Evolutionary conservation across 1,284 basidiomycete species (phyloP).

Genomic region (Malassezia japonica): DNA sequence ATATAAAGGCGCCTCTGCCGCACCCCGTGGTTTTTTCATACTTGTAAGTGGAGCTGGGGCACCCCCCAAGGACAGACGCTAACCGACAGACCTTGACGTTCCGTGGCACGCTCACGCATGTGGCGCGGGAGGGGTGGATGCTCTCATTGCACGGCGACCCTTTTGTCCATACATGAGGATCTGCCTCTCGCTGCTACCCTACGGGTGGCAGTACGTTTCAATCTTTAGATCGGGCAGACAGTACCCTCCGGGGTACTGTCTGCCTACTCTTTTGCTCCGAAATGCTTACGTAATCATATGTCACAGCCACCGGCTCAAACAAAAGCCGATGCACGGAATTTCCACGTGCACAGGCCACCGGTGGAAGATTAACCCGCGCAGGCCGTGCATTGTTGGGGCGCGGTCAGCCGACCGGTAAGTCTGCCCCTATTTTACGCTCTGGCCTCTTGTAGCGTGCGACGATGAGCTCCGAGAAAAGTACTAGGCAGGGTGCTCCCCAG

Average conservation of each 20-base stretch:
- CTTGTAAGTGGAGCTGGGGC: slow-evolving; percentile 10
- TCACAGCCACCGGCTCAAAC: no score
- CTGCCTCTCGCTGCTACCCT: slow-evolving; percentile 18
- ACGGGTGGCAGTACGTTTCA: slow-evolving; percentile 20
- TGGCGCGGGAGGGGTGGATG: slow-evolving; percentile 17
- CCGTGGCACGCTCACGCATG: slow-evolving; percentile 20
- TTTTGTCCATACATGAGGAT: slow-evolving; percentile 19
- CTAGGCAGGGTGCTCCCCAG: background rate
- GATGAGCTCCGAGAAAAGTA: background rate
- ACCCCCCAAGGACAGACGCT: background rate
- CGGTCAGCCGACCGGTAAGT: no score
- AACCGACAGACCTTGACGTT: slow-evolving; percentile 19
- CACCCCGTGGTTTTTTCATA: slow-evolving; percentile 8
- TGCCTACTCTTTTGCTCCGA: slow-evolving; percentile 5
- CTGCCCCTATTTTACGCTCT: no score
- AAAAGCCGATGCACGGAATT: no score
- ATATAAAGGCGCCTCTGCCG: background rate
- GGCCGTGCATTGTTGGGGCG: no score
- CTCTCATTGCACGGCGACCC: slow-evolving; percentile 22
- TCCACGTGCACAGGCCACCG: no score
- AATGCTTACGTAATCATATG: slow-evolving; percentile 18
- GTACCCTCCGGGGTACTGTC: slow-evolving; percentile 15
- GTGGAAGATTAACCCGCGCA: no score
- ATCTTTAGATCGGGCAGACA: slow-evolving; percentile 20
- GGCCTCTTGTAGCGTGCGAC: background rate